Percentiles rank a stretch among this genome's conserved stretches.
Evolutionary conservation across 106 monocot species (phyloP).

Genomic region (Acorus calamus): DNA sequence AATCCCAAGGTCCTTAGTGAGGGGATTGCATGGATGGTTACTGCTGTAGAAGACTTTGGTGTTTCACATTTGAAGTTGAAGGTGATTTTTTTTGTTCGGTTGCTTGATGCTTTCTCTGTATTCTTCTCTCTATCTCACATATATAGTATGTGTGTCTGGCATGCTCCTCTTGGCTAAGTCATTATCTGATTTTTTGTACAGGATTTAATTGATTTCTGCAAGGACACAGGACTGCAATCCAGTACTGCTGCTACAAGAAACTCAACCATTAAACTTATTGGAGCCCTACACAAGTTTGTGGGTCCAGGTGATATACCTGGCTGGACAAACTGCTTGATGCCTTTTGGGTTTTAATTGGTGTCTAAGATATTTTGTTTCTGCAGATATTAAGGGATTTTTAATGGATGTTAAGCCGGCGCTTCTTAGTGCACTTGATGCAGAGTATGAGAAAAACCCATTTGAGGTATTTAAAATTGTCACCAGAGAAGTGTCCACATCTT

Average conservation of each 20-base stretch:
- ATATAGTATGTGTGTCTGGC: neutral
- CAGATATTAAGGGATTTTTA: conserved; percentile 93
- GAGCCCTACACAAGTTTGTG: conserved; percentile 82
- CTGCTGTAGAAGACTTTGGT: conserved; percentile 97
- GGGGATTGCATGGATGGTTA: conserved; percentile 94
- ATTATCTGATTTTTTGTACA: conserved; percentile 21
- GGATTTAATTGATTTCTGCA: conserved; percentile 98
- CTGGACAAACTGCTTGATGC: neutral
- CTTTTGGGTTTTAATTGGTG: conserved; percentile 3
- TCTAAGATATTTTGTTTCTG: conserved; percentile 6
- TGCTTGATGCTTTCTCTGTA: neutral
- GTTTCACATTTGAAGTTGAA: conserved; percentile 83
- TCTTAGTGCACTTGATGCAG: conserved; percentile 85
- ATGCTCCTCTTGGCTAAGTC: neutral
- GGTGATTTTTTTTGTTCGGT: conserved; percentile 21
- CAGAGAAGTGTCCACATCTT: too few species aligned
- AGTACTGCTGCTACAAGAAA: conserved; percentile 93
- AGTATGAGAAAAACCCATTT: conserved; percentile 94
- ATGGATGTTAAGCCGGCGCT: conserved; percentile 96
- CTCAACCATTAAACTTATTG: conserved; percentile 94
- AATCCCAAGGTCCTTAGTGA: conserved; percentile 99
- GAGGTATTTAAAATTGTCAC: conserved; percentile 36
- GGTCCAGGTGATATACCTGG: conserved; percentile 62
- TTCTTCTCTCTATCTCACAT: neutral
- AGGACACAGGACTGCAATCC: conserved; percentile 90